A percentile compares a stretch with the other conserved stretches of the same genome.
Conservation (phyloP, 371 early-diverging fungal genomes). For the Zychaea mexicana region DNA sequence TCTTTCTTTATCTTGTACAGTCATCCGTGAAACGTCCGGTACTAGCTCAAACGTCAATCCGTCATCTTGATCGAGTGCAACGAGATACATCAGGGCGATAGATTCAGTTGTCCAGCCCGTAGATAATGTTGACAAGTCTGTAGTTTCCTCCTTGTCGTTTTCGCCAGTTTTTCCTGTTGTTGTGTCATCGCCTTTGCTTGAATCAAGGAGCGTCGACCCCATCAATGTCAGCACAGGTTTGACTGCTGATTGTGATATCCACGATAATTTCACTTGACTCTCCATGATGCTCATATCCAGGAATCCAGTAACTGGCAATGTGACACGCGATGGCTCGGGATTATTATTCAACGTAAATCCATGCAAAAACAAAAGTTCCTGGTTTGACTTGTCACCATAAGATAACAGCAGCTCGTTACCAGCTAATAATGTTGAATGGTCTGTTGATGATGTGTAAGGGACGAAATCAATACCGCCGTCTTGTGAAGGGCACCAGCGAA, state of each 20-base stretch:
- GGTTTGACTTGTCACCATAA: conserved; percentile 67
- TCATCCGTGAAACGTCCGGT: not conserved
- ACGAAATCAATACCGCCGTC: conserved; percentile 15
- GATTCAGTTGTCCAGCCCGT: conserved; percentile 24
- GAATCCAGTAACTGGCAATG: conserved; percentile 19
- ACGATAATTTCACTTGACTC: conserved; percentile 16
- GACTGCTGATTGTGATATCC: conserved; percentile 11
- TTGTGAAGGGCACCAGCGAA: conserved; percentile 49
- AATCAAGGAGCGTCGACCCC: too few species aligned
- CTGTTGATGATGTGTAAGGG: not conserved
- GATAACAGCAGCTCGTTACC: conserved; percentile 43
- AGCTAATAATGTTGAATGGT: not conserved
- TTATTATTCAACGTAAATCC: conserved; percentile 53
- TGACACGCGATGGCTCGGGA: conserved; percentile 19
- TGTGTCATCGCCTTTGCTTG: not conserved
- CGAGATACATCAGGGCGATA: conserved; percentile 26
- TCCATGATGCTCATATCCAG: conserved; percentile 6
- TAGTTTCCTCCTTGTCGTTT: not conserved
- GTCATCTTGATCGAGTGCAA: conserved; percentile 29
- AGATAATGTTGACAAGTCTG: not conserved
- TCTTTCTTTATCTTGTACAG: not conserved
- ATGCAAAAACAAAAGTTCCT: conserved; percentile 64
- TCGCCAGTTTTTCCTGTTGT: not conserved
- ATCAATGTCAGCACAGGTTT: conserved; percentile 17
- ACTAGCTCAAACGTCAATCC: not conserved